A percentile compares a stretch with the other conserved stretches of the same genome.
phyloP scores from a whole-genome alignment of 441 rosid genomes.

The Viola pubescens region DNA sequence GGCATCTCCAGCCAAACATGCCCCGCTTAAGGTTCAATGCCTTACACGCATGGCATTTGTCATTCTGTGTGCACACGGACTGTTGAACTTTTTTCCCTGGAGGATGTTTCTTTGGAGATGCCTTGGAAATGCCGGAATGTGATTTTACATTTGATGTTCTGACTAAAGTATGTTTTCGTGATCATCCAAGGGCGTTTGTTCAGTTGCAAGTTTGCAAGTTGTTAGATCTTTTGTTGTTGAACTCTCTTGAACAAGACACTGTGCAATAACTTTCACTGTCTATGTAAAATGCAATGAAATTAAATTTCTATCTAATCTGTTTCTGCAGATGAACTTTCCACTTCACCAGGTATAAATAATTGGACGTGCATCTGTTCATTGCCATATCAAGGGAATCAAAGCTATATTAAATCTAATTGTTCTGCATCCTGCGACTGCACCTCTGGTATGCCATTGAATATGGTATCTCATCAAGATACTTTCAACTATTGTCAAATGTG shows the following conservation, averaged over 20 bases:
- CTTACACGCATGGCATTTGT: background rate
- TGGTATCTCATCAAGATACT: constrained; percentile 9
- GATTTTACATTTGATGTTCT: background rate
- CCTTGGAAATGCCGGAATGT: background rate
- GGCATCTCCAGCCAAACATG: background rate
- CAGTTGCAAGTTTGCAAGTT: background rate
- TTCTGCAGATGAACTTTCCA: constrained; percentile 43
- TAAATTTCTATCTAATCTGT: constrained; percentile 12
- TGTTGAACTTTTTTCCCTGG: background rate
- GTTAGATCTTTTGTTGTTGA: background rate
- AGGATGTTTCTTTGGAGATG: constrained; percentile 7
- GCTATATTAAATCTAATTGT: constrained; percentile 52
- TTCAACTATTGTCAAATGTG: background rate
- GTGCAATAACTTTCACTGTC: background rate
- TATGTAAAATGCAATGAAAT: background rate
- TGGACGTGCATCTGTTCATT: constrained; percentile 77
- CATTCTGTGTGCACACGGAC: background rate
- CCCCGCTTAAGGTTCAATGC: constrained; percentile 7
- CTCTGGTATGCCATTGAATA: constrained; percentile 43
- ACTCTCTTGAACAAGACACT: background rate
- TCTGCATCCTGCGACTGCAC: constrained; percentile 73
- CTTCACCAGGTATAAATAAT: constrained; percentile 35
- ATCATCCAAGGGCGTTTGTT: background rate
- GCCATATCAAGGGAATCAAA: constrained; percentile 35
- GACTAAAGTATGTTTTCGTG: background rate